A percentile compares a stretch with the other conserved stretches of the same genome.
Evolutionary conservation across 495 filamentous ascomycete species (phyloP).

Genomic region (Aspergillus baeticus): DNA sequence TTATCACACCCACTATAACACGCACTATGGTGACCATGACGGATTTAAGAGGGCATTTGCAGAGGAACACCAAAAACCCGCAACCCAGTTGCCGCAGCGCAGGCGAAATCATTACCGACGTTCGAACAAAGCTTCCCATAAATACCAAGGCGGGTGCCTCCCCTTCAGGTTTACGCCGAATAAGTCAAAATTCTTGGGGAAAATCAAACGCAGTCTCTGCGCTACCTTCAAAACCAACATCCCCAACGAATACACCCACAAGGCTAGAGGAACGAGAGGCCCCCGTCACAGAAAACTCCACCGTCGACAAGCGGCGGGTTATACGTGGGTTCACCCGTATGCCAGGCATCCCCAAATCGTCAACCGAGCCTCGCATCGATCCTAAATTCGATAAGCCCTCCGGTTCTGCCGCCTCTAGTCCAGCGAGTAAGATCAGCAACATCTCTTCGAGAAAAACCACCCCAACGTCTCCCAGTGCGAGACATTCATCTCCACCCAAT

Average conservation of each 20-base stretch:
- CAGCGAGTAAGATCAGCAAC: background rate
- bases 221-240: slow-evolving; percentile 20
- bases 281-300: slow-evolving; percentile 14
- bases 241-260: slow-evolving; percentile 11
- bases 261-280: slow-evolving; percentile 13
- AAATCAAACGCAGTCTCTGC: slow-evolving; percentile 27
- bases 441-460: background rate
- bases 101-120: slow-evolving; percentile 33
- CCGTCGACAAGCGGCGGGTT: slow-evolving; percentile 22
- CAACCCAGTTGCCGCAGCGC: slow-evolving; percentile 11
- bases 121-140: slow-evolving; percentile 31
- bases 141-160: slow-evolving; percentile 32
- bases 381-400: slow-evolving; percentile 21
- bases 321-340: slow-evolving; percentile 47
- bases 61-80: slow-evolving; percentile 3
- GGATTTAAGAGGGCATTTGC: slow-evolving; percentile 12
- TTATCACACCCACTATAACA: slow-evolving; percentile 50
- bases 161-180: slow-evolving; percentile 32
- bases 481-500: background rate
- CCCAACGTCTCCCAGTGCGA: slow-evolving; percentile 2
- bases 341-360: slow-evolving; percentile 30
- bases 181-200: slow-evolving; percentile 22
- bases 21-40: slow-evolving; percentile 34
- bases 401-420: slow-evolving; percentile 8
- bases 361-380: slow-evolving; percentile 29